These are phyloP conservation scores for Linnemannia zychae DNA, from an alignment of 192 early-diverging fungal species.

Conservation along the genomic window DNA sequence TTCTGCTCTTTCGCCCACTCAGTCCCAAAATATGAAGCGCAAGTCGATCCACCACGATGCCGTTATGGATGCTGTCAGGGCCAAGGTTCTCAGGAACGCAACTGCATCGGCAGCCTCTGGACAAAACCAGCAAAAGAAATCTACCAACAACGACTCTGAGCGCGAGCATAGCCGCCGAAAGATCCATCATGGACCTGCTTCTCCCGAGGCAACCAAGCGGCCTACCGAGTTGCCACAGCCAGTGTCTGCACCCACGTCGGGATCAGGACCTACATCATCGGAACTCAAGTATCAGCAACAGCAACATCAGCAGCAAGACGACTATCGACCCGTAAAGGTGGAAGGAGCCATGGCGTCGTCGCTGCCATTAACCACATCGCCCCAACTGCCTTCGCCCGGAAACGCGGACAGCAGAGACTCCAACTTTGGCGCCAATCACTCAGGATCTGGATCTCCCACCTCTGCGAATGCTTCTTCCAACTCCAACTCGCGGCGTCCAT, in stretches of 20 bases:
- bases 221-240: background rate
- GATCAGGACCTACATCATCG: background rate
- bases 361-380: slow-evolving; percentile 8
- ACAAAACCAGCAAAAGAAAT: slow-evolving; percentile 33
- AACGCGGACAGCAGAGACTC: slow-evolving; percentile 1
- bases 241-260: background rate
- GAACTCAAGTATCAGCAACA: slow-evolving; percentile 2
- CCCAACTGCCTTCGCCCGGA: slow-evolving; percentile 15
- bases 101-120: slow-evolving; percentile 18
- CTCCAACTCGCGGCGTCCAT: background rate
- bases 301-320: slow-evolving; percentile 17
- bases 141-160: background rate
- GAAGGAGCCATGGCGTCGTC: slow-evolving; percentile 17
- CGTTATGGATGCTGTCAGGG: slow-evolving; percentile 60
- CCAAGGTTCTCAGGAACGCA: slow-evolving; percentile 57
- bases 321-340: slow-evolving; percentile 18
- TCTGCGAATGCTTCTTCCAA: background rate
- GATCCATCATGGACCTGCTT: slow-evolving; percentile 14
- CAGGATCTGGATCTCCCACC: background rate
- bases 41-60: slow-evolving; percentile 61
- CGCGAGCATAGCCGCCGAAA: slow-evolving; percentile 25
- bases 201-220: slow-evolving; percentile 28
- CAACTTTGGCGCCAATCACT: background rate
- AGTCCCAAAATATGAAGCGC: slow-evolving; percentile 26
- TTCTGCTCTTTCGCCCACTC: slow-evolving; percentile 43